Conservation (phyloP, 306 rosid species). For the Inga leiocalycina region DNA sequence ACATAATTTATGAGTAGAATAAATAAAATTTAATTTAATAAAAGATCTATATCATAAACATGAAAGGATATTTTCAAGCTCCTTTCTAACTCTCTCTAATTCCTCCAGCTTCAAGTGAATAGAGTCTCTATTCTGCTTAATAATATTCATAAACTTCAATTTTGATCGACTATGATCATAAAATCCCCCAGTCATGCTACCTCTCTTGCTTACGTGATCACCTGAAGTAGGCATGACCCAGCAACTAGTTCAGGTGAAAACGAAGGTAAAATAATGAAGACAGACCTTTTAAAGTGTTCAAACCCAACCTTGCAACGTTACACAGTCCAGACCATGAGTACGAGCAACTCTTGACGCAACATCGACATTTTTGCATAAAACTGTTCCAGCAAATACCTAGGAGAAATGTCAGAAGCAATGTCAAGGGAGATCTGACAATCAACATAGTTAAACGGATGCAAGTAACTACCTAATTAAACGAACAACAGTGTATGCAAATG, state of each 20-base stretch:
- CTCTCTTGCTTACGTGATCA: constrained; percentile 98
- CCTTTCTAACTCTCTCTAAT: constrained; percentile 60
- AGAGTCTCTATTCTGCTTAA: constrained; percentile 57
- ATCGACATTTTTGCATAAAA: constrained; percentile 87
- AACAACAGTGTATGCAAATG: constrained; percentile 10
- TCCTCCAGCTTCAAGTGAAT: constrained; percentile 60
- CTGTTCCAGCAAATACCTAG: constrained; percentile 96
- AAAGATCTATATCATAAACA: background rate
- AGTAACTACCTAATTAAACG: background rate
- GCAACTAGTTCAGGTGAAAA: constrained; percentile 38
- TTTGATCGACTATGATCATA: constrained; percentile 90
- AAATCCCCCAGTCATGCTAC: constrained; percentile 98
- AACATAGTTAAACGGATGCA: background rate
- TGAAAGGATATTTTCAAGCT: constrained; percentile 89
- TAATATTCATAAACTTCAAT: constrained; percentile 80
- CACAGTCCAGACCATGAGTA: constrained; percentile 83
- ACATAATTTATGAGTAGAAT: background rate
- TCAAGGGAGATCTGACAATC: constrained; percentile 32
- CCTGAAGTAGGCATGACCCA: constrained; percentile 50
- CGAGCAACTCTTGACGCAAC: constrained; percentile 96
- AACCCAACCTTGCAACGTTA: constrained; percentile 84
- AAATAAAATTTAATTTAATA: constrained; percentile 3
- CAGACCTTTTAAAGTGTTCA: background rate
- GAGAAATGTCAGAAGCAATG: constrained; percentile 28
- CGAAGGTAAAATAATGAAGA: constrained; percentile 13